Evolutionary conservation across 371 early-diverging fungal species (phyloP).

Genomic region (Haplosporangium sp.): DNA sequence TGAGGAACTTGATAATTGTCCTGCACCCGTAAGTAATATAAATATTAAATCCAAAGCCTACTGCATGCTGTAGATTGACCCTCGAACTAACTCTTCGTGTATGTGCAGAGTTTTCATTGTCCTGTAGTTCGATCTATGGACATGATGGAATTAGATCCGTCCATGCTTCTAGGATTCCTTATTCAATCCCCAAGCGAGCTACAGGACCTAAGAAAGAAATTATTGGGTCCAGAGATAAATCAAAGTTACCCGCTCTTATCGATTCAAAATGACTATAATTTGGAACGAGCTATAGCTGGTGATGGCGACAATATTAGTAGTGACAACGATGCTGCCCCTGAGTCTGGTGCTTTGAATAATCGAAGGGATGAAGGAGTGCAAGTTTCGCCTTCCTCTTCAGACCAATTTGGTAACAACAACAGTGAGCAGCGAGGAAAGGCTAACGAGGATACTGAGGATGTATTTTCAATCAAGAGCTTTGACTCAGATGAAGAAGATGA

Average conservation of each 20-base stretch:
- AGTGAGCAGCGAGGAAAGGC: background rate
- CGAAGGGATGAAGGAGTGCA: background rate
- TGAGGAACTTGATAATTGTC: conserved; percentile 60
- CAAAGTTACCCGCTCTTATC: conserved; percentile 27
- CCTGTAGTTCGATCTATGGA: conserved; percentile 74
- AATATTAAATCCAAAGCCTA: too few relatives aligned
- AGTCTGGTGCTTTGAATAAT: too few relatives aligned
- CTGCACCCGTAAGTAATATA: conserved; percentile 54
- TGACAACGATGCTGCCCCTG: background rate
- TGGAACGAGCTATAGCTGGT: background rate
- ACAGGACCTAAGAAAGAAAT: conserved; percentile 66
- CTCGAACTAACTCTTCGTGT: background rate
- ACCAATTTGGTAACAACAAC: background rate
- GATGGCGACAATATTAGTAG: background rate
- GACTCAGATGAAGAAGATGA: background rate
- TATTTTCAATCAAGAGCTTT: conserved; percentile 15
- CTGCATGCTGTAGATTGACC: too few relatives aligned
- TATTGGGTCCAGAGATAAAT: conserved; percentile 30
- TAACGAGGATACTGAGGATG: background rate
- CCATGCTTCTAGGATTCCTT: conserved; percentile 93
- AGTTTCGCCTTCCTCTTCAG: background rate
- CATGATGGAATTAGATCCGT: conserved; percentile 91
- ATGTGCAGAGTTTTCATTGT: conserved; percentile 80
- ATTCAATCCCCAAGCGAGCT: conserved; percentile 71
- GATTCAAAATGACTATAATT: conserved; percentile 11